Percentiles rank a stretch among this genome's conserved stretches.
These are phyloP conservation scores for Talaromyces sp. DNA, from an alignment of 2,329 filamentous ascomycete species.

Conservation along the genomic window DNA sequence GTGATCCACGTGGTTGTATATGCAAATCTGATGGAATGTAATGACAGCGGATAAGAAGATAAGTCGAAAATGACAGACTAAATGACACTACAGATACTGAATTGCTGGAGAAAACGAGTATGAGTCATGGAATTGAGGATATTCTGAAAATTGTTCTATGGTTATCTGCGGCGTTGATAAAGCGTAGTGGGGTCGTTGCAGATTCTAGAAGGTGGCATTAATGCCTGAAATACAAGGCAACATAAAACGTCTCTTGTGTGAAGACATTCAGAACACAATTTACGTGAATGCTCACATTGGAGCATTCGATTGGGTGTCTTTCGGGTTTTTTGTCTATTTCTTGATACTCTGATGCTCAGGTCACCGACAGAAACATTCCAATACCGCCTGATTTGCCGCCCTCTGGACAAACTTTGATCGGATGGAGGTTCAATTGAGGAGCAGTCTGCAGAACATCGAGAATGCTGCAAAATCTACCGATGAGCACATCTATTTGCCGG, in stretches of 20 bases:
- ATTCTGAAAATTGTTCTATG: conserved; percentile 3
- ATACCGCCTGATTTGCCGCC: neutral
- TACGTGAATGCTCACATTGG: neutral
- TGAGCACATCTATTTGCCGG: conserved; percentile 50
- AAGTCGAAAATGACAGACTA: neutral
- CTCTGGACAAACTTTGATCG: neutral
- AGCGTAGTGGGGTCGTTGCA: neutral
- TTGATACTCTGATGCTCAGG: neutral
- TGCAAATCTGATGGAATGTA: neutral
- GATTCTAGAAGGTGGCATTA: neutral
- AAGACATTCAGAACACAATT: neutral
- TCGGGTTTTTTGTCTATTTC: neutral
- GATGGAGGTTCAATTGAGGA: neutral
- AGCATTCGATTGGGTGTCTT: neutral
- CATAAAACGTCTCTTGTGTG: neutral
- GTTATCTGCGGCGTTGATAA: neutral
- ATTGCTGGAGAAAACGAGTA: neutral
- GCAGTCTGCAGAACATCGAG: neutral
- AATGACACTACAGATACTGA: neutral
- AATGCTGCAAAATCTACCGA: neutral
- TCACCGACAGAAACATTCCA: too few relatives aligned
- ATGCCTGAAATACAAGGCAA: conserved; percentile 6
- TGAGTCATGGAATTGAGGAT: conserved; percentile 2
- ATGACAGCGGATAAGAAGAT: neutral
- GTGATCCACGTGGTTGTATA: neutral